Base-by-base conservation (phyloP, 768 basidiomycete species). In the Crepidotus variabilis region DNA sequence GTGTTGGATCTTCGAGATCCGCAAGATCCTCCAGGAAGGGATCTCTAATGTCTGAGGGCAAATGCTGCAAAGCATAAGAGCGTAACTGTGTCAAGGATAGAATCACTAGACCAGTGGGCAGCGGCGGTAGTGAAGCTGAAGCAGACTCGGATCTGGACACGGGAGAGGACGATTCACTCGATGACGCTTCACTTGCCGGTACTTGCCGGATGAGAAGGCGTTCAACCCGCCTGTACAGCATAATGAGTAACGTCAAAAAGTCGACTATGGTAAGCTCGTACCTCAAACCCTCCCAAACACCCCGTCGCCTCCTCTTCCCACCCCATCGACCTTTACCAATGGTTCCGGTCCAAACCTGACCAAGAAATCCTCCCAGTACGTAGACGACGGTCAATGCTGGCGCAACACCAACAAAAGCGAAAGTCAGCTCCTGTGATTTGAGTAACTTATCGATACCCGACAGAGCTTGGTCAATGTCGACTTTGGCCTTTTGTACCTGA, bases 401-500 rank as follows among this genome's bases (percentile, higher is more conserved):
- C 0, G 96, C 94, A 14, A 98, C 88, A 61, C 95, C 95, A 57
- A 98, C 94, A 65, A 98, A 98, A 5, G 91, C 96, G 64, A 99
- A 99, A 1, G 94, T 97, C 46, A 97, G 77, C 67, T 96, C 92
- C 71, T 97, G 94, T 1, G 92, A 95, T 61, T 88, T 92, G 60
- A 98, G 85, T 54, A 98, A 76, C 65, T 89, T 93, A 70, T 98
- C 96, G 61, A 98, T 94, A 6, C 95, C 95, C 8, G 85, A 77
- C 43, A 98, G 76, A 0, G 94, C 88, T 70, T 95, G 86, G 60
- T 95, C 91, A 52, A 97, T 85, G 69, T 98, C 96, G 57, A 95
- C 94, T 78, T 98, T 98, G 56, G 94, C 89, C 69, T 98, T 98
- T 62, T 98, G 96, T 0, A 98, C 81, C 66, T 98, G 96, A 28